phyloP scores from a whole-genome alignment of 2,329 filamentous ascomycete species.

The Pestalotiopsis sp. region DNA sequence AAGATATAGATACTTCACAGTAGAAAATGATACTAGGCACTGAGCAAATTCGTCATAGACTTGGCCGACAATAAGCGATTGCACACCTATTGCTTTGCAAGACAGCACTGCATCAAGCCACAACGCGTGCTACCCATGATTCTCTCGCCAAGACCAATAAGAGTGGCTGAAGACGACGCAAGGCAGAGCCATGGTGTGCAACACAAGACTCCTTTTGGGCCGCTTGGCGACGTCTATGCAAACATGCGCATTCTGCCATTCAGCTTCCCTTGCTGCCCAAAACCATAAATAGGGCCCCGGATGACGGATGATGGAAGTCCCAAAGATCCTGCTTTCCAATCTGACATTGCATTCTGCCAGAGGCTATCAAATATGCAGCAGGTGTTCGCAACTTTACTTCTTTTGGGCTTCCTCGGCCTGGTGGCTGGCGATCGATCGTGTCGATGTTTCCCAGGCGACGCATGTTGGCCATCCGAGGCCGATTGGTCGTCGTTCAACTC shows the following conservation, averaged over 20 bases:
- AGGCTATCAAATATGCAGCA: neutral
- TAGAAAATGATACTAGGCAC: no score
- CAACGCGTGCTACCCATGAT: neutral
- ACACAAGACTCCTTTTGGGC: neutral
- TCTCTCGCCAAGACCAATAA: neutral
- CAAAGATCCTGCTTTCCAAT: neutral
- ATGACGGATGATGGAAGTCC: neutral
- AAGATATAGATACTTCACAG: no score
- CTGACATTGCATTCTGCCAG: neutral
- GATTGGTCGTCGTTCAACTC: slow-evolving; percentile 45
- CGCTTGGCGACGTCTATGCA: neutral
- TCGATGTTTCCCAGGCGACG: slow-evolving; percentile 40
- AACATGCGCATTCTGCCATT: neutral
- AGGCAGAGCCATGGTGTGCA: neutral
- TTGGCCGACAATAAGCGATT: neutral
- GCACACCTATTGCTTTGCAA: neutral
- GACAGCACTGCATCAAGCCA: neutral
- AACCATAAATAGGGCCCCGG: neutral
- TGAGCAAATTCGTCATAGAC: no score
- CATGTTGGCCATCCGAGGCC: slow-evolving; percentile 41
- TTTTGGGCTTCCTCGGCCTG: neutral
- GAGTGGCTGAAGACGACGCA: neutral
- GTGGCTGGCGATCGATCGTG: neutral
- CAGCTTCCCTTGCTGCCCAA: neutral
- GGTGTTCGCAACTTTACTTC: neutral